Conservation (phyloP, 805 yeast species). For the Wickerhamomyces alni region DNA sequence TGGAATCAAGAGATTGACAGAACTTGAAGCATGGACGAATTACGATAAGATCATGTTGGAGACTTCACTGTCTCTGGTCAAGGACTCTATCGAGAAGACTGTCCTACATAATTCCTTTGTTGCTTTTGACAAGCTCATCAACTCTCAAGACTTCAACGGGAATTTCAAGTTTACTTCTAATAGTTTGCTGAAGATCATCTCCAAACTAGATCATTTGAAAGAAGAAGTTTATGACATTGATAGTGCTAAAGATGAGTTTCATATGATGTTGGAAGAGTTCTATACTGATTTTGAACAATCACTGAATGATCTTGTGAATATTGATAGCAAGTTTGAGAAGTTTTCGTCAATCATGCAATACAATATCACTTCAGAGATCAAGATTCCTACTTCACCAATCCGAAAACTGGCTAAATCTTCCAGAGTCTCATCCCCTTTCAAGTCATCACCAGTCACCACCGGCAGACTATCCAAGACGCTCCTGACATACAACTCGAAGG, state of each 20-base stretch:
- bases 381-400: constrained; percentile 22
- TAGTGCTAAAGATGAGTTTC: constrained; percentile 13
- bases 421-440: constrained; percentile 19
- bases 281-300: constrained; percentile 20
- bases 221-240: constrained; percentile 9
- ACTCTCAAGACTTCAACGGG: constrained; percentile 22
- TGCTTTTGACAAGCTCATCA: constrained; percentile 42
- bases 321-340: constrained; percentile 31
- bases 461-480: constrained; percentile 12
- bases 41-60: constrained; percentile 38
- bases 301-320: constrained; percentile 24
- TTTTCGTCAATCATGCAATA: constrained; percentile 23
- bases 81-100: constrained; percentile 45
- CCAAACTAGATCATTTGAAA: constrained; percentile 11
- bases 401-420: constrained; percentile 15
- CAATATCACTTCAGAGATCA: constrained; percentile 16
- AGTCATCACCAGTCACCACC: constrained; percentile 13
- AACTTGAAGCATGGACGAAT: constrained; percentile 51
- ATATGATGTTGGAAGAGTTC: constrained; percentile 13
- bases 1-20: constrained; percentile 41
- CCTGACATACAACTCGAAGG: constrained; percentile 6
- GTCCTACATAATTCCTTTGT: constrained; percentile 50
- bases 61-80: constrained; percentile 34
- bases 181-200: constrained; percentile 9
- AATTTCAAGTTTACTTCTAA: constrained; percentile 16